Conservation (phyloP, 2,329 filamentous ascomycete species). For the Neofusicoccum cordaticola region DNA sequence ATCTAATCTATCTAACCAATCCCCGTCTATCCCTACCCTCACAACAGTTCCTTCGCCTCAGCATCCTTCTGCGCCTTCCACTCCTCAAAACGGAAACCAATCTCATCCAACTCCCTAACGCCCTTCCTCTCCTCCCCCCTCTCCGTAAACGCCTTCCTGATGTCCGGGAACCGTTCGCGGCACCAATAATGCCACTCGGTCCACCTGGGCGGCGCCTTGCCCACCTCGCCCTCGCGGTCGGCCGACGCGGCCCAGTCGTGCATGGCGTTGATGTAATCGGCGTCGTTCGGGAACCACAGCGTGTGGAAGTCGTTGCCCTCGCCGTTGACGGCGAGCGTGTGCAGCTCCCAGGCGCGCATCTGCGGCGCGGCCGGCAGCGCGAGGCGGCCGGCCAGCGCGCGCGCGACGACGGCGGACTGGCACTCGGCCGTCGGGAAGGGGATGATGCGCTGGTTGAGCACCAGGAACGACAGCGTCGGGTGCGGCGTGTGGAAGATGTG, state of each 20-base stretch:
- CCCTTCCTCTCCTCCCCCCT: slow-evolving; percentile 55
- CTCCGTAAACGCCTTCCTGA: slow-evolving; percentile 69
- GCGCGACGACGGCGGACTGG: slow-evolving; percentile 73
- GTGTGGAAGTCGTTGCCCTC: slow-evolving; percentile 53
- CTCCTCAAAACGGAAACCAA: slow-evolving; percentile 49
- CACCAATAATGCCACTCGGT: slow-evolving; percentile 69
- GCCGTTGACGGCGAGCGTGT: slow-evolving; percentile 42
- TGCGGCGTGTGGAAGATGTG: slow-evolving; percentile 74
- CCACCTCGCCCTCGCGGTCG: slow-evolving; percentile 45
- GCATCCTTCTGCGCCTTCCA: slow-evolving; percentile 26
- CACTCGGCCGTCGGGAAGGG: slow-evolving; percentile 79
- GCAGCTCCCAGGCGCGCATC: slow-evolving; percentile 68
- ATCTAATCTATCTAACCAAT: no score
- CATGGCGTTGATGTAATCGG: slow-evolving; percentile 66
- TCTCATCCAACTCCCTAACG: slow-evolving; percentile 65
- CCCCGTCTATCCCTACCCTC: no score
- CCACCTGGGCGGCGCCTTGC: slow-evolving; percentile 72
- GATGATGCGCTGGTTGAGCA: slow-evolving; percentile 77
- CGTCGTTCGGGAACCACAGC: slow-evolving; percentile 60
- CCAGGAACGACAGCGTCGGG: slow-evolving; percentile 75
- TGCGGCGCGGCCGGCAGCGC: slow-evolving; percentile 58
- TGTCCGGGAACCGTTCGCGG: slow-evolving; percentile 63
- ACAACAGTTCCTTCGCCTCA: slow-evolving; percentile 18
- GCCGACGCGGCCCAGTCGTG: slow-evolving; percentile 59
- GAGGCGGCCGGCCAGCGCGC: slow-evolving; percentile 72